Conservation (phyloP, 345 rosid genomes). For the Pseudoturritis turrita region DNA sequence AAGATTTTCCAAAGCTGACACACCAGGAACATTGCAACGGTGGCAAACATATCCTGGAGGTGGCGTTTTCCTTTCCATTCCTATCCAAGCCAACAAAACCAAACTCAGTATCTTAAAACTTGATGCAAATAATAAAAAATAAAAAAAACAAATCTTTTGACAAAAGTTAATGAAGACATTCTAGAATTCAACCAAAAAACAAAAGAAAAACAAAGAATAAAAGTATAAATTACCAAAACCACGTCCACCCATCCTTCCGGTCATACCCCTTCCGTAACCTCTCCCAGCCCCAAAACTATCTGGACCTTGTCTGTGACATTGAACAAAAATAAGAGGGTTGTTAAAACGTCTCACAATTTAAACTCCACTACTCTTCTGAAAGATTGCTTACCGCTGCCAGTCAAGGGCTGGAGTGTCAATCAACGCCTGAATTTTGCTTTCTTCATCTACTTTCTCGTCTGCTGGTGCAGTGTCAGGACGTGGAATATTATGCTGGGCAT, state of each 20-base stretch:
- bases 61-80: constrained; percentile 93
- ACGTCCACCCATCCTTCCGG: constrained; percentile 91
- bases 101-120: constrained; percentile 13
- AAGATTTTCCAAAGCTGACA: constrained; percentile 15
- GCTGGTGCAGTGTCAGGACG: constrained; percentile 52
- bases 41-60: constrained; percentile 96
- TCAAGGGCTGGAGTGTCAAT: constrained; percentile 95
- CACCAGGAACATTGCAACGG: constrained; percentile 95
- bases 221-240: constrained; percentile 66
- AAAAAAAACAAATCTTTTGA: neutral
- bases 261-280: constrained; percentile 94
- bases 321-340: neutral
- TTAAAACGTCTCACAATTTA: neutral
- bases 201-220: neutral
- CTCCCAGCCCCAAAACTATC: constrained; percentile 90
- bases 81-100: constrained; percentile 38
- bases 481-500: constrained; percentile 48
- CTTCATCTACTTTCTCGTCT: constrained; percentile 78
- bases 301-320: constrained; percentile 63
- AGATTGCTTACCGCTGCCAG: constrained; percentile 85
- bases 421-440: constrained; percentile 85
- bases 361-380: neutral
- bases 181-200: neutral
- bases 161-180: neutral
- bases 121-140: neutral